A percentile compares a stretch with the other conserved stretches of the same genome.
Conservation (phyloP, 75 land plant genomes). For the Sequoia sempervirens region DNA sequence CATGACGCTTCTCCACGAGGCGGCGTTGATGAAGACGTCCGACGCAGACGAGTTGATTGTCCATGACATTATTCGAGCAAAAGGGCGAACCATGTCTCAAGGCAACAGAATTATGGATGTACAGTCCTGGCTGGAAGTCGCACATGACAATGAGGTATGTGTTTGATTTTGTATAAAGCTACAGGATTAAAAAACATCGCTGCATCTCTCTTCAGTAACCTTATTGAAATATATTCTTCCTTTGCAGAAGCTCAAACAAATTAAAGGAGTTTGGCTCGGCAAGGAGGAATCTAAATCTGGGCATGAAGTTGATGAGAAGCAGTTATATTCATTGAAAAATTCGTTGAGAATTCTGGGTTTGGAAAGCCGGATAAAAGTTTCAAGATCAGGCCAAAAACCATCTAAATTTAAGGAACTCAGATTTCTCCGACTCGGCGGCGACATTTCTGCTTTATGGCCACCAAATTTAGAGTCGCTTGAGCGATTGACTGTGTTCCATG, state of each 20-base stretch:
- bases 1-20: background rate
- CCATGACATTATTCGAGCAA: background rate
- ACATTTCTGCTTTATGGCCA: no score
- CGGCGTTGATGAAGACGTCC: background rate
- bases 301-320: background rate
- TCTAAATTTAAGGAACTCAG: no score
- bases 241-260: background rate
- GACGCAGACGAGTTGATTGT: background rate
- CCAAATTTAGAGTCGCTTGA: no score
- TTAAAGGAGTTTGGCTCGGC: background rate
- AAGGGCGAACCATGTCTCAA: background rate
- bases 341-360: background rate
- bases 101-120: background rate
- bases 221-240: no score
- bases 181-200: no score
- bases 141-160: no score
- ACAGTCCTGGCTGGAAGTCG: background rate
- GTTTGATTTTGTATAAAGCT: no score
- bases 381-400: no score
- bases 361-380: background rate
- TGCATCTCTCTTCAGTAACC: no score
- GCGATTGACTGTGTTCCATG: no score
- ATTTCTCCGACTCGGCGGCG: no score
- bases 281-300: background rate
- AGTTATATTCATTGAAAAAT: background rate